These are phyloP conservation scores for Thelonectria rubi DNA, from an alignment of 2,329 filamentous ascomycete species.

Conservation along the genomic window DNA sequence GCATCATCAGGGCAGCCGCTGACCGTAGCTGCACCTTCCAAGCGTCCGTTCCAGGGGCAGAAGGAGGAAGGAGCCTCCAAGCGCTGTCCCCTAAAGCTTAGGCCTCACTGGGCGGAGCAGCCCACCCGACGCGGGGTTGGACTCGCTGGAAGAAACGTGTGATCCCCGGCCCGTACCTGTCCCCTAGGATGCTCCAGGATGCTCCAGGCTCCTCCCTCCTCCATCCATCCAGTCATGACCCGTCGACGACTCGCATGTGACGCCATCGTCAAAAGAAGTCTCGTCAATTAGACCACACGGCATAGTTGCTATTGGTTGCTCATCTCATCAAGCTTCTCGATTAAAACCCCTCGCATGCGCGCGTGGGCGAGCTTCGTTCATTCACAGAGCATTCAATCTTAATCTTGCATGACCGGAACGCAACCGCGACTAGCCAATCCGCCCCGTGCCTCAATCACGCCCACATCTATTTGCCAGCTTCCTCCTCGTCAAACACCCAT, in stretches of 20 bases:
- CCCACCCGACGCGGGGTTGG: not conserved
- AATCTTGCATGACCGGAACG: constrained; percentile 11
- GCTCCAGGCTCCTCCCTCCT: constrained; percentile 1
- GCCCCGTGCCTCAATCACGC: not conserved
- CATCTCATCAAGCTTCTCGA: not conserved
- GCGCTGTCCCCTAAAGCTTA: not conserved
- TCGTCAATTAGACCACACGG: not conserved
- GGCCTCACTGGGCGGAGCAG: not conserved
- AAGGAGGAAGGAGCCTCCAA: not conserved
- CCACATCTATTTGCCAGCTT: constrained; percentile 11
- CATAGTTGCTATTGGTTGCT: no score
- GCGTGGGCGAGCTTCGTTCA: not conserved
- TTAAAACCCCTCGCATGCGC: not conserved
- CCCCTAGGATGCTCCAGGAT: no score
- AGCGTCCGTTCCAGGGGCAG: not conserved
- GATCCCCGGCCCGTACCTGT: constrained; percentile 5
- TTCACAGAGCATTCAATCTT: not conserved
- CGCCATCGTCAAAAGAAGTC: constrained; percentile 4
- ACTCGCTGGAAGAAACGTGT: constrained; percentile 3
- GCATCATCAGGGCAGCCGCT: not conserved
- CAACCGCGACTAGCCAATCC: constrained; percentile 5
- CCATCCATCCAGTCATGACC: not conserved
- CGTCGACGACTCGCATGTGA: constrained; percentile 5
- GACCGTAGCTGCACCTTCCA: not conserved
- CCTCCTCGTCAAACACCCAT: constrained; percentile 9